These are phyloP conservation scores for Botrytis hyacinthi DNA, from an alignment of 2,329 filamentous ascomycete genomes.

Conservation along the genomic window DNA sequence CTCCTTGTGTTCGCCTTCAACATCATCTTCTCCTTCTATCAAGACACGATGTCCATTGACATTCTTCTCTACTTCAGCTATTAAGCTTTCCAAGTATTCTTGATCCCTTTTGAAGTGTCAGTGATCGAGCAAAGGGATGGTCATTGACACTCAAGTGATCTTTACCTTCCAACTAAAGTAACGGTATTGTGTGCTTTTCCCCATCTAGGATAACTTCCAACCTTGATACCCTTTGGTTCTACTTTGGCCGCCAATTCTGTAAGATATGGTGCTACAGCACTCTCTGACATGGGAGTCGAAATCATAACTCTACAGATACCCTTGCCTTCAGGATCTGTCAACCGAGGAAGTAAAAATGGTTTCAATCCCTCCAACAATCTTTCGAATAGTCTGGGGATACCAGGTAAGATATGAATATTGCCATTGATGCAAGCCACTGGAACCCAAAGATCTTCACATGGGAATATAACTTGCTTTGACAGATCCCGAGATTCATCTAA, in stretches of 20 bases:
- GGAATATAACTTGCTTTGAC: conserved; percentile 74
- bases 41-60: conserved; percentile 70
- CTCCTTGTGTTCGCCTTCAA: conserved; percentile 25
- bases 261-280: conserved; percentile 77
- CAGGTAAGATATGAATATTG: conserved; percentile 90
- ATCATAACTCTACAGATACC: conserved; percentile 77
- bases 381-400: conserved; percentile 81
- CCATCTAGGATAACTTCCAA: conserved; percentile 94
- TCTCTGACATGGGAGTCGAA: conserved; percentile 85
- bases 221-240: conserved; percentile 76
- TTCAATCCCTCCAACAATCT: conserved; percentile 74
- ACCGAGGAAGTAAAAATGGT: conserved; percentile 64
- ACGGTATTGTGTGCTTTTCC: conserved; percentile 85
- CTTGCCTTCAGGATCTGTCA: conserved; percentile 77
- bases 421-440: conserved; percentile 85
- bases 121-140: background rate
- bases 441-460: conserved; percentile 82
- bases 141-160: conserved; percentile 17
- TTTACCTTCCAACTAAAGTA: conserved; percentile 70
- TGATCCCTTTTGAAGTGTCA: conserved; percentile 53
- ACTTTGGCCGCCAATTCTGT: conserved; percentile 75
- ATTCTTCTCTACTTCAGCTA: conserved; percentile 72
- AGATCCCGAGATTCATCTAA: conserved; percentile 65
- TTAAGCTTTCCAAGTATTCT: conserved; percentile 73
- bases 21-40: conserved; percentile 70